phyloP scores from a whole-genome alignment of 2,329 filamentous ascomycete genomes.

The Colletotrichum tofieldiae region DNA sequence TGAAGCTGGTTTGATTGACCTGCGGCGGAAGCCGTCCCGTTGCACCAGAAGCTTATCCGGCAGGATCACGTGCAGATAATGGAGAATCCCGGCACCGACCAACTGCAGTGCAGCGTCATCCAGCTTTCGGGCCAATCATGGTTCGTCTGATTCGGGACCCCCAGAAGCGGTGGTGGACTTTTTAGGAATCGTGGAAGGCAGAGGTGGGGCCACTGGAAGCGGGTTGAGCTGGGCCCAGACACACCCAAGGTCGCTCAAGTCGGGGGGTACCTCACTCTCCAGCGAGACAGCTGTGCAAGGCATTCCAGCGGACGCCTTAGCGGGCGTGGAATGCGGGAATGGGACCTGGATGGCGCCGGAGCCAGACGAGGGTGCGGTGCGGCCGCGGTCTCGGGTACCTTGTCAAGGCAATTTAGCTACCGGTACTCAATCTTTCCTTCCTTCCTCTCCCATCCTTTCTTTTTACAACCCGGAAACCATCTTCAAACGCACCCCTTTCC shows the following conservation, averaged over 20 bases:
- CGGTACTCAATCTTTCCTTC: background rate
- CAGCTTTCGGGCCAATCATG: constrained; percentile 14
- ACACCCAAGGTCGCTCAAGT: background rate
- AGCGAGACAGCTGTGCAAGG: background rate
- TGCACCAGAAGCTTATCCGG: constrained; percentile 21
- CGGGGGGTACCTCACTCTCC: background rate
- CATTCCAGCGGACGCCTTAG: background rate
- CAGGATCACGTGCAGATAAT: constrained; percentile 30
- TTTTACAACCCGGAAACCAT: constrained; percentile 4
- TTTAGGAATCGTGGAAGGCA: constrained; percentile 26
- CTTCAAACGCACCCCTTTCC: background rate
- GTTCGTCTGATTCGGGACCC: background rate
- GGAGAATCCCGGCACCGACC: background rate
- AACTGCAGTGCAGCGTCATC: constrained; percentile 13
- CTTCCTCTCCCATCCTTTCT: background rate
- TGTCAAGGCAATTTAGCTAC: constrained; percentile 29
- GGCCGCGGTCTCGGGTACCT: constrained; percentile 37
- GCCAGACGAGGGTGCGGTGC: constrained; percentile 8
- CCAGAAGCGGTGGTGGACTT: background rate
- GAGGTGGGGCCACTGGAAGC: constrained; percentile 1
- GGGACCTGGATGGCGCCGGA: constrained; percentile 10
- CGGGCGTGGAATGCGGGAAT: constrained; percentile 8
- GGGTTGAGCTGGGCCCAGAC: constrained; percentile 20
- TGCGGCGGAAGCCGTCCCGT: constrained; percentile 9
- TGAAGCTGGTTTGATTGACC: background rate